These are phyloP conservation scores for Lecanicillium sp. DNA, from an alignment of 2,329 filamentous ascomycete genomes.

Conservation along the genomic window DNA sequence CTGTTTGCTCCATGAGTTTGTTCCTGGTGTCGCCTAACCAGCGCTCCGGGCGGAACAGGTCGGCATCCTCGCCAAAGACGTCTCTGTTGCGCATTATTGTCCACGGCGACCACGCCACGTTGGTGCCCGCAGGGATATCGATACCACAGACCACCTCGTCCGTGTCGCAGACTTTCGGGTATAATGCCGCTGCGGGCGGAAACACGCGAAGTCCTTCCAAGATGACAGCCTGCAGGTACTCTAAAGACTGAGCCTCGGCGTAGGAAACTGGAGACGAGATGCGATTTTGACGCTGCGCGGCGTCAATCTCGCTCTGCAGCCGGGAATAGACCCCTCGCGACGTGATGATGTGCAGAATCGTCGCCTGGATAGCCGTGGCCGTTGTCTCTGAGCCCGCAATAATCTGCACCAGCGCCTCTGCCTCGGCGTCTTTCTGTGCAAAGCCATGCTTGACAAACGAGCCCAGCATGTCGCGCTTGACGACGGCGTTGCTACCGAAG, in stretches of 20 bases:
- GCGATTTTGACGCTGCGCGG: not conserved
- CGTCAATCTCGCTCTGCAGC: constrained; percentile 38
- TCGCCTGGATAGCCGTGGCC: constrained; percentile 41
- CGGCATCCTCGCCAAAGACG: constrained; percentile 22
- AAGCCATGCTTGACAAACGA: constrained; percentile 33
- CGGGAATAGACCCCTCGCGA: constrained; percentile 35
- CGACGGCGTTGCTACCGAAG: constrained; percentile 22
- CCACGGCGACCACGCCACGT: constrained; percentile 21
- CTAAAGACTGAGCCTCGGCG: constrained; percentile 23
- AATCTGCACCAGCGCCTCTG: constrained; percentile 33
- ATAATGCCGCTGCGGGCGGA: constrained; percentile 19
- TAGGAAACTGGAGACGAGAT: constrained; percentile 18
- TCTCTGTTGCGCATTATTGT: constrained; percentile 19
- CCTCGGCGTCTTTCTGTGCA: constrained; percentile 29
- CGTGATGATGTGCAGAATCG: constrained; percentile 41
- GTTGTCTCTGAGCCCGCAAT: constrained; percentile 46
- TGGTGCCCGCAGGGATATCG: constrained; percentile 17
- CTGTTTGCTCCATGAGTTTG: constrained; percentile 21
- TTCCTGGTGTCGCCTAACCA: constrained; percentile 23
- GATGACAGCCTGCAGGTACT: constrained; percentile 36
- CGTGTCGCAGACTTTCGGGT: constrained; percentile 17
- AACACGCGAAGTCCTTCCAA: constrained; percentile 28
- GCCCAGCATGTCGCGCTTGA: constrained; percentile 32
- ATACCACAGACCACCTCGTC: constrained; percentile 15
- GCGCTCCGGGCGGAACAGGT: constrained; percentile 19